Evolutionary conservation across 306 rosid species (phyloP).

Genomic region (Inga oerstediana): DNA sequence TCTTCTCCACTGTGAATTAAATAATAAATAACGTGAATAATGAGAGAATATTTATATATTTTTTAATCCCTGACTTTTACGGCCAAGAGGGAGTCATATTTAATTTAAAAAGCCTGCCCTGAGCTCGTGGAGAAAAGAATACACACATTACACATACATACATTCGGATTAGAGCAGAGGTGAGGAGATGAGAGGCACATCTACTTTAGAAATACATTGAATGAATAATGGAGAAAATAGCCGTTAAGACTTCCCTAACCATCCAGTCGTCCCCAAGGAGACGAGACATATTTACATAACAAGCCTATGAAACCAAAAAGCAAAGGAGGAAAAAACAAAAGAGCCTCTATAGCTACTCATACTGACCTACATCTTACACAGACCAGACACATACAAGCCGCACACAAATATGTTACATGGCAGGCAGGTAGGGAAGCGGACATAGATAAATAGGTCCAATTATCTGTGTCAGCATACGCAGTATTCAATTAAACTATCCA

Average conservation of each 20-base stretch:
- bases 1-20: neutral
- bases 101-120: neutral
- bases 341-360: conserved; percentile 49
- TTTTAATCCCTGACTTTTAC: neutral
- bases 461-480: conserved; percentile 66
- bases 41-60: neutral
- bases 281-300: conserved; percentile 59
- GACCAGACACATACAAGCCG: conserved; percentile 39
- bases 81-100: neutral
- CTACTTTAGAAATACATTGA: conserved; percentile 55
- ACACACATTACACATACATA: conserved; percentile 29
- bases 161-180: conserved; percentile 26
- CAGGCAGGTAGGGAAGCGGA: conserved; percentile 45
- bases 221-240: conserved; percentile 45
- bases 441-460: conserved; percentile 42
- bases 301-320: conserved; percentile 36
- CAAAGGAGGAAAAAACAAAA: neutral
- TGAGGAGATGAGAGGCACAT: conserved; percentile 34
- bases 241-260: conserved; percentile 38
- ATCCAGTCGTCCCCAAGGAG: conserved; percentile 42
- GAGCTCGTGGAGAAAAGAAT: neutral
- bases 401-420: conserved; percentile 54
- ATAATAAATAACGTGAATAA: neutral
- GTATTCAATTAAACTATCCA: conserved; percentile 36
- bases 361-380: conserved; percentile 52